phyloP scores from a whole-genome alignment of 2,329 filamentous ascomycete genomes.

The Fusarium nodosum region DNA sequence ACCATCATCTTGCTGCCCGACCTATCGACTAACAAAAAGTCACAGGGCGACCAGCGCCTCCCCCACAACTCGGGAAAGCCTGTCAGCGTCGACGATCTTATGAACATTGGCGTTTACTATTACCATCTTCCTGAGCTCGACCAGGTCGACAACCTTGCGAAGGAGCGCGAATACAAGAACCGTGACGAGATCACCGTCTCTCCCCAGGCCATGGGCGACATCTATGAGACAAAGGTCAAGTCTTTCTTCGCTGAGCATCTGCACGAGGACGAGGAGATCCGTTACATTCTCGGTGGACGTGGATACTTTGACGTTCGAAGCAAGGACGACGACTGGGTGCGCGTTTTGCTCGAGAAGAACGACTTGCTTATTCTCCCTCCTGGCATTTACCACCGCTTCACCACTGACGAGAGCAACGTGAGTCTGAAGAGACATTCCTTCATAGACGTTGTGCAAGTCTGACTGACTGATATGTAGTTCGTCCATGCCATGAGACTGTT shows the following conservation, averaged over 20 bases:
- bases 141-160: slow-evolving; percentile 80
- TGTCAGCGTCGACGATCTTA: slow-evolving; percentile 75
- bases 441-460: neutral
- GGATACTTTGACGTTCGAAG: slow-evolving; percentile 95
- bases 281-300: slow-evolving; percentile 88
- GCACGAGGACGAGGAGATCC: slow-evolving; percentile 98
- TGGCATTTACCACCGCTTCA: slow-evolving; percentile 98
- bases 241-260: slow-evolving; percentile 95
- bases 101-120: slow-evolving; percentile 84
- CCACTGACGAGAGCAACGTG: slow-evolving; percentile 91
- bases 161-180: slow-evolving; percentile 87
- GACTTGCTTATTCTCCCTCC: slow-evolving; percentile 94
- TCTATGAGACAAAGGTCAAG: slow-evolving; percentile 95
- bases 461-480: slow-evolving; percentile 70
- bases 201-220: slow-evolving; percentile 83
- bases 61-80: slow-evolving; percentile 86
- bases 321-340: slow-evolving; percentile 87
- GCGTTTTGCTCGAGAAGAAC: slow-evolving; percentile 84
- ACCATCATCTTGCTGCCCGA: slow-evolving; percentile 4
- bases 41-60: slow-evolving; percentile 90
- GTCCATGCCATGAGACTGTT: slow-evolving; percentile 96
- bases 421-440: slow-evolving; percentile 53
- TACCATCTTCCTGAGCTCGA: slow-evolving; percentile 73
- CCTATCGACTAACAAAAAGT: slow-evolving; percentile 31
- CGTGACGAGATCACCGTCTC: slow-evolving; percentile 93